These are phyloP conservation scores for Boletus vinaceobasis DNA, from an alignment of 768 basidiomycete species.

Conservation along the genomic window DNA sequence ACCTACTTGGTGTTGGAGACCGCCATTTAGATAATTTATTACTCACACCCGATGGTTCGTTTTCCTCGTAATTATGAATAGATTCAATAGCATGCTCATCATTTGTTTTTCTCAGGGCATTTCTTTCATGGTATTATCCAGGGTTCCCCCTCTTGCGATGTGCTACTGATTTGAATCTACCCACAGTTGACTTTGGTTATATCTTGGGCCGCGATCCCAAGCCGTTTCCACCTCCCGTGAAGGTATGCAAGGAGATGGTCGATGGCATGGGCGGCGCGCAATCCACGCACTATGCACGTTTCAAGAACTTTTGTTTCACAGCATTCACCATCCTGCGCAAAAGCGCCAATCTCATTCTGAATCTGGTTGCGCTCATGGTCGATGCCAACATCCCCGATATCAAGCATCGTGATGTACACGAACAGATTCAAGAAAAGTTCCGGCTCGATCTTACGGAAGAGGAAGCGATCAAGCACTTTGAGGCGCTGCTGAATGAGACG, in stretches of 20 bases:
- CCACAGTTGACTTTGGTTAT: slow-evolving; percentile 93
- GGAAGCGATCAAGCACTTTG: slow-evolving; percentile 96
- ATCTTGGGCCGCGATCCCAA: slow-evolving; percentile 97
- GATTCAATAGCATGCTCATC: not conserved
- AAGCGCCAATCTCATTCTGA: slow-evolving; percentile 95
- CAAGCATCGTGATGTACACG: slow-evolving; percentile 83
- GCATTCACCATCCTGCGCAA: slow-evolving; percentile 95
- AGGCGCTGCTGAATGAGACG: slow-evolving; percentile 88
- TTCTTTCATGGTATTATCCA: slow-evolving; percentile 89
- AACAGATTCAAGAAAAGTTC: slow-evolving; percentile 96
- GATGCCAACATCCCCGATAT: slow-evolving; percentile 98
- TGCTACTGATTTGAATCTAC: slow-evolving; percentile 8
- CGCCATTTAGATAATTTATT: slow-evolving; percentile 95
- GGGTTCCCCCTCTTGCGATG: not conserved
- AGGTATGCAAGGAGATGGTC: slow-evolving; percentile 99
- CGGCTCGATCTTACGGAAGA: slow-evolving; percentile 91
- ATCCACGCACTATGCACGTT: slow-evolving; percentile 92
- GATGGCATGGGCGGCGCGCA: slow-evolving; percentile 98
- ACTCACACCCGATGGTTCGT: slow-evolving; percentile 81
- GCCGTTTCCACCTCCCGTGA: slow-evolving; percentile 95
- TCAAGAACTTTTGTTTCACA: slow-evolving; percentile 97
- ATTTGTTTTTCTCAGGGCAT: slow-evolving; percentile 50
- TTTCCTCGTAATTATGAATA: not conserved
- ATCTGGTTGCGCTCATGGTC: slow-evolving; percentile 94
- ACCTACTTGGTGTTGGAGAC: slow-evolving; percentile 94